Base-by-base conservation (phyloP, 2,329 filamentous ascomycete species). In the Aspergillus carbonarius region DNA sequence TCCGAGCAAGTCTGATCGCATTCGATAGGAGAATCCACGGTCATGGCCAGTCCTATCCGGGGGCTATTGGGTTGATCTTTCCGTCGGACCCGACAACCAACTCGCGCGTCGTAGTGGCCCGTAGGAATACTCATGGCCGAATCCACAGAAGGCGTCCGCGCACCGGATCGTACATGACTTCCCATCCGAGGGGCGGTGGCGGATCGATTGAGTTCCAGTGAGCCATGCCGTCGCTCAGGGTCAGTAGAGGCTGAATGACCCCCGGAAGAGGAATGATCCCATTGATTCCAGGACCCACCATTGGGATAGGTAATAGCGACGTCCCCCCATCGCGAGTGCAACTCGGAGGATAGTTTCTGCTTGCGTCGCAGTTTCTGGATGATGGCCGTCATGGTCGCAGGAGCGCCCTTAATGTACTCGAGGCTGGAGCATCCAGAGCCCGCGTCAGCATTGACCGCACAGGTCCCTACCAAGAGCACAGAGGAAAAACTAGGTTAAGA, bases 261-360 rank as follows among this genome's bases (percentile, higher is more conserved):
- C 13, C 49, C 58, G 12, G 34, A 58, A 13, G 70, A 60, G 8
- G 63, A 55, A 44, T 74, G 70, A 48, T 72, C 70, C 66, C 71
- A 73, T 61, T 76, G 70, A 53, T 70, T 78, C 76, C 76, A 78
- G n/a, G 75, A 77, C 23, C 76, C 75, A 39, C 72, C 66, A 39
- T 68, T 76, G 20, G 76, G 76, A 63, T 72, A 72, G 23, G 71
- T 74, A 61, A 78, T 78, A 15, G 72, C 63, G 37, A 68, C 63
- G 63, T 78, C 76, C 4, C 76, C 76, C 72, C 74, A 78, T 61
- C 75, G 72, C 30, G 72, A 66, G 62, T 78, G 70, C 37, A 78
- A 60, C 32, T 74, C 69, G 1, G 73, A 73, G 3, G 73, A 73
- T 6, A 75, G 61, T 60, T 68, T 69, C 51, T 70, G 70, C 62